These are phyloP conservation scores for Planoprotostelium fungivorum DNA, from an alignment of 78 protist species.

Conservation along the genomic window DNA sequence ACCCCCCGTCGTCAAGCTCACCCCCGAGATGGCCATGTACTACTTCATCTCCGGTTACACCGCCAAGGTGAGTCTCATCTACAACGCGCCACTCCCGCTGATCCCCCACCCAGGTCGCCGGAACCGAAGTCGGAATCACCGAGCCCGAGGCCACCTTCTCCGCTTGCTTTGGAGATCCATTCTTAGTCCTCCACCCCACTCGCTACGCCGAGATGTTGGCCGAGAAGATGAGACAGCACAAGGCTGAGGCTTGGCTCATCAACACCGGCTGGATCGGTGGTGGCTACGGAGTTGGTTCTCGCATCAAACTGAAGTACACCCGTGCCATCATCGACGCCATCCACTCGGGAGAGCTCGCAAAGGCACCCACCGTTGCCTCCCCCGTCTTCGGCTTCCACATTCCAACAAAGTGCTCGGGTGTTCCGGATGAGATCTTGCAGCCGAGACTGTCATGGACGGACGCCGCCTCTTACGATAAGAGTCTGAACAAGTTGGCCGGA, in stretches of 20 bases:
- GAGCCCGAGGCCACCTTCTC: conserved; percentile 94
- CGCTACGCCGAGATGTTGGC: conserved; percentile 90
- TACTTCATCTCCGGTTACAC: conserved; percentile 96
- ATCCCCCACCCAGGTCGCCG: conserved; percentile 49
- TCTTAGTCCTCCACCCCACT: conserved; percentile 92
- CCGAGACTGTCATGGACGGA: conserved; percentile 84
- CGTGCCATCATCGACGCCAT: conserved; percentile 91
- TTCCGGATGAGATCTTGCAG: conserved; percentile 74
- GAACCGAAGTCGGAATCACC: conserved; percentile 92
- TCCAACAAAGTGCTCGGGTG: conserved; percentile 71
- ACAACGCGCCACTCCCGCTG: background rate
- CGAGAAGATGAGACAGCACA: conserved; percentile 71
- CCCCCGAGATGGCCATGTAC: conserved; percentile 89
- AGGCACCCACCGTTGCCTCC: conserved; percentile 26
- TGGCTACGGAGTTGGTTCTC: conserved; percentile 75
- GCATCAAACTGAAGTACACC: conserved; percentile 79
- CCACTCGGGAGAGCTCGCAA: conserved; percentile 77
- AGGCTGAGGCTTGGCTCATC: conserved; percentile 81
- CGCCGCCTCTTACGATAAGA: conserved; percentile 50
- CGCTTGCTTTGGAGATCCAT: conserved; percentile 94
- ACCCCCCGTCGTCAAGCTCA: conserved; percentile 91
- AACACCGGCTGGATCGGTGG: conserved; percentile 95
- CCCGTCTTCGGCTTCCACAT: conserved; percentile 69
- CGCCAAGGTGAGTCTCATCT: conserved; percentile 74
- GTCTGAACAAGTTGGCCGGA: conserved; percentile 59